Evolutionary conservation across 2,329 filamentous ascomycete genomes (phyloP).

Genomic region (Botrytis aclada): DNA sequence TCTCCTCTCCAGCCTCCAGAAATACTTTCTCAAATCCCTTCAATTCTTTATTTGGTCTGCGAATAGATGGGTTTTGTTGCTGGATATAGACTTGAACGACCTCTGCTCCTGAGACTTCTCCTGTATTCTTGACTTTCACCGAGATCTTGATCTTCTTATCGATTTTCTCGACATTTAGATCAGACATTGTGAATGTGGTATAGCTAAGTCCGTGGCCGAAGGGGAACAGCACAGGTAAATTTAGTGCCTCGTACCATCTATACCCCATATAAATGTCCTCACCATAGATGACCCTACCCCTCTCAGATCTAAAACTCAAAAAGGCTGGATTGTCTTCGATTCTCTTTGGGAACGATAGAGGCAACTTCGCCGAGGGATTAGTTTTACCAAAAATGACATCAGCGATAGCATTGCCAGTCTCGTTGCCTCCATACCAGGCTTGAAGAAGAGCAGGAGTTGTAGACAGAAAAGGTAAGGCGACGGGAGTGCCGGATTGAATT

Average conservation of each 20-base stretch:
- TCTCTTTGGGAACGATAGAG: conserved; percentile 66
- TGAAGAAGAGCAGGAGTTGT: conserved; percentile 59
- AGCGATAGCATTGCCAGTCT: conserved; percentile 76
- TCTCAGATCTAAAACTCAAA: conserved; percentile 70
- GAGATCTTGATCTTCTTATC: neutral
- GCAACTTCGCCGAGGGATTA: conserved; percentile 69
- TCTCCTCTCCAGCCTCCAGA: conserved; percentile 57
- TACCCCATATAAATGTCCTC: conserved; percentile 82
- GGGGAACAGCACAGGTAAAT: conserved; percentile 64
- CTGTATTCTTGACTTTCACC: conserved; percentile 49
- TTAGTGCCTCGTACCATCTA: conserved; percentile 72
- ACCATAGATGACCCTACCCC: conserved; percentile 69
- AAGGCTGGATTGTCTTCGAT: conserved; percentile 72
- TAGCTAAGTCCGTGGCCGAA: conserved; percentile 80
- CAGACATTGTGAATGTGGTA: conserved; percentile 56
- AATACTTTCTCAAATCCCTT: conserved; percentile 65
- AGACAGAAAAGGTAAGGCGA: conserved; percentile 66
- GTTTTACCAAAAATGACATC: conserved; percentile 64
- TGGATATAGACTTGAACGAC: conserved; percentile 59
- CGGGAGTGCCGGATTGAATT: conserved; percentile 73
- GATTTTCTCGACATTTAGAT: neutral
- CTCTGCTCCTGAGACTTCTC: conserved; percentile 51
- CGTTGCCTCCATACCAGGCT: conserved; percentile 86
- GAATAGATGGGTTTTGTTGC: conserved; percentile 46
- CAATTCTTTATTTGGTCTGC: conserved; percentile 57